phyloP scores from a whole-genome alignment of 2,329 filamentous ascomycete species.

The Grosmannia clavigera region DNA sequence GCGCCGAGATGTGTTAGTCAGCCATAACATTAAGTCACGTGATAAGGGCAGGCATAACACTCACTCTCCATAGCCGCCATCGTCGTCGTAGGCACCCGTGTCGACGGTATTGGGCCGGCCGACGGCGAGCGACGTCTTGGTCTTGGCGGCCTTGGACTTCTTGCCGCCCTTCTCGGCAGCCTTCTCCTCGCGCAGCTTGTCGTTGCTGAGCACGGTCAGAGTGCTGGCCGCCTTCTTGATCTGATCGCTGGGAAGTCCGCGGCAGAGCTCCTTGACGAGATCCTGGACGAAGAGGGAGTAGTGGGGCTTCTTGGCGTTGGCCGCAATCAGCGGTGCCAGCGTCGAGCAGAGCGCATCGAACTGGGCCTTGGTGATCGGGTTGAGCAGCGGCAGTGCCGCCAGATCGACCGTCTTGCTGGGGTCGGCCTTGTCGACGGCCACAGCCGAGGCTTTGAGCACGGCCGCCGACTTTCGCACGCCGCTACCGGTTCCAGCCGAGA shows the following conservation, averaged over 20 bases:
- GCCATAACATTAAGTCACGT: too few relatives aligned
- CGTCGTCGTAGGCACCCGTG: constrained; percentile 60
- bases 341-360: constrained; percentile 70
- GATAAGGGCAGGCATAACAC: constrained; percentile 23
- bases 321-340: constrained; percentile 63
- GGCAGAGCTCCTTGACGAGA: constrained; percentile 74
- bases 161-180: constrained; percentile 84
- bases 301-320: constrained; percentile 75
- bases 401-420: constrained; percentile 74
- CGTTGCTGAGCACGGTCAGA: constrained; percentile 83
- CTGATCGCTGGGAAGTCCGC: constrained; percentile 80
- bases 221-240: constrained; percentile 91
- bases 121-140: constrained; percentile 72
- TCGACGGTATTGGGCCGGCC: constrained; percentile 51
- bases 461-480: constrained; percentile 57
- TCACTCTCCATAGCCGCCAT: constrained; percentile 59
- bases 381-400: constrained; percentile 69
- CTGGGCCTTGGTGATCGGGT: constrained; percentile 74
- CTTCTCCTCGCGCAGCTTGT: constrained; percentile 99
- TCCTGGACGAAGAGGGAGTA: constrained; percentile 86
- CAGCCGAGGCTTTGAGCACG: constrained; percentile 39
- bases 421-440: constrained; percentile 59
- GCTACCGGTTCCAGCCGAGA: constrained; percentile 52
- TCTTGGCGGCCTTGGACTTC: constrained; percentile 96
- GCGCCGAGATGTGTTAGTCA: neutral